Evolutionary conservation across 2,329 filamentous ascomycete genomes (phyloP), one percentile per base, ranked within the genome.

Genomic region (Cryphonectria japonica): DNA sequence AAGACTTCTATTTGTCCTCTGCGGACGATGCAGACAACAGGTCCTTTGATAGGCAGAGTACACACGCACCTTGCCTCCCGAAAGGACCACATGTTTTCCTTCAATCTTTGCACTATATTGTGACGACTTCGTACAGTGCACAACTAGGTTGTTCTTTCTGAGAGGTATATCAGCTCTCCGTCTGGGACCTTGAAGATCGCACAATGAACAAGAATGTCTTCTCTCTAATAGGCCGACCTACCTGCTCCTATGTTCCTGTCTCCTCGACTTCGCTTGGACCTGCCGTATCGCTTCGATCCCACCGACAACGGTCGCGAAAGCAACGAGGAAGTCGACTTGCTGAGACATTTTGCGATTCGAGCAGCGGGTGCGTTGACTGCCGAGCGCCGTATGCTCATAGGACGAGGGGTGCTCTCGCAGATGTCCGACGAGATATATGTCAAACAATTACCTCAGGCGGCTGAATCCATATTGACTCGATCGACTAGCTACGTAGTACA

Each of bases 61-160:
- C n/a, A 29, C n/a, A 68, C 73, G 39, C 73, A 82, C 83, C 73
- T 81, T 82, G 72, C 83, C 80, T 32, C 81, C 81, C 1, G 83
- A 84, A 32, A 86, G 77, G 1, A 85, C 83, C 16, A 86, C 76
- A 54, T 79, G 78, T 63, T 83, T 82, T 37, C 82, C 83, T 71
- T 86, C 82, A 22, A 86, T 79, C n/a, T 79, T 74, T 19, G 79
- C 75, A 66, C 82, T 83, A 70, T 80, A 82, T 67, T 82, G 78
- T 4, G 83, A 85, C 37, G 83, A 82, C 76, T 85, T 85, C 61
- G 82, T 79, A 67, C 83, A 85, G 70, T 82, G 82, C 2, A 85
- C 81, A 41, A 83, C 76, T 52, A 86, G 79, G 69, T 85, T 85
- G 73, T 84, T 84, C 72, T 84, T 84, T 66, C 83, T 61, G 29